Conservation (phyloP, 2,329 filamentous ascomycete genomes). For the Grosmannia huntii region DNA sequence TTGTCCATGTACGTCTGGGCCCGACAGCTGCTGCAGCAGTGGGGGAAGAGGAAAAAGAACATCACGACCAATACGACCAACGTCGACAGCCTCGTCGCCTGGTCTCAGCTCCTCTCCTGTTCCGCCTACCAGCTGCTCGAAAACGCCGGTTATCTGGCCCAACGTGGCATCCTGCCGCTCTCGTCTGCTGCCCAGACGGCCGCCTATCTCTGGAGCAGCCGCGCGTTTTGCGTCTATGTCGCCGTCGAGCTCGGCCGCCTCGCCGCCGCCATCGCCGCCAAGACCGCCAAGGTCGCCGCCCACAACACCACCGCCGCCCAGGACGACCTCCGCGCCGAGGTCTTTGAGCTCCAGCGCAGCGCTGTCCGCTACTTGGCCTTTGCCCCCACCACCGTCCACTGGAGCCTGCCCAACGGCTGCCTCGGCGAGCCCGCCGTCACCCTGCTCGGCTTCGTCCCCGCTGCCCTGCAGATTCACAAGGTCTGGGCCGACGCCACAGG, state of each 20-base stretch:
- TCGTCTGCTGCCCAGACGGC: conserved; percentile 40
- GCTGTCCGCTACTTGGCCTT: conserved; percentile 60
- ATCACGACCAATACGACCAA: conserved; percentile 26
- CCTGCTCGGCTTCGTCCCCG: conserved; percentile 31
- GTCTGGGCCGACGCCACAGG: conserved; percentile 28
- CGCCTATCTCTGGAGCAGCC: conserved; percentile 59
- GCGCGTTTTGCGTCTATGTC: conserved; percentile 72
- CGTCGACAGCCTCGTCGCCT: conserved; percentile 46
- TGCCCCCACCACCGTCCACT: conserved; percentile 75
- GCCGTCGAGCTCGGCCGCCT: conserved; percentile 62
- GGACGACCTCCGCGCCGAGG: conserved; percentile 31
- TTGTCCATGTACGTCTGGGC: conserved; percentile 62
- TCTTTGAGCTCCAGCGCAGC: conserved; percentile 47
- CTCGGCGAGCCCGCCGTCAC: conserved; percentile 28
- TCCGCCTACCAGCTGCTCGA: conserved; percentile 66
- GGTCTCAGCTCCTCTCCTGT: conserved; percentile 55
- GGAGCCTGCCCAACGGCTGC: conserved; percentile 55
- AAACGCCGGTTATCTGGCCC: conserved; percentile 66
- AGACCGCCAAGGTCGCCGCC: conserved; percentile 7
- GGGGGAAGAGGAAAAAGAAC: too few species aligned
- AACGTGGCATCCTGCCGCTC: conserved; percentile 56
- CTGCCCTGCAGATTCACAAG: conserved; percentile 30
- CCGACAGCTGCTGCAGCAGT: conserved; percentile 30
- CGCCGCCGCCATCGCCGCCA: conserved; percentile 28
- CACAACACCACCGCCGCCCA: conserved; percentile 5